Evolutionary conservation across 1,139 yeast species (phyloP).

Genomic region (Lodderomyces elongisporus): DNA sequence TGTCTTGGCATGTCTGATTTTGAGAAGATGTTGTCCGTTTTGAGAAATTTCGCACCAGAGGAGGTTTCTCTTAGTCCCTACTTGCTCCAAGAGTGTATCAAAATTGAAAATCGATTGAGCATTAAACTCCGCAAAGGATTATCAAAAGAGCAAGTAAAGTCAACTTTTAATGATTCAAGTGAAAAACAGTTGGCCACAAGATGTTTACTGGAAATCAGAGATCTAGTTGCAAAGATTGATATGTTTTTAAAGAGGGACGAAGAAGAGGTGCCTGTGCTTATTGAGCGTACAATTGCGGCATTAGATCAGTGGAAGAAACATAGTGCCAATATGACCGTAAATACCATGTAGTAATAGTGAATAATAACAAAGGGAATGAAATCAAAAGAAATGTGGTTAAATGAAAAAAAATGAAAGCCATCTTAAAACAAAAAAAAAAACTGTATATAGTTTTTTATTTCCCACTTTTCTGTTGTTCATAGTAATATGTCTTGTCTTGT

Average conservation of each 20-base stretch:
- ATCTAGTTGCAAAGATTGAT: constrained; percentile 32
- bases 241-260: constrained; percentile 28
- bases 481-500: no score
- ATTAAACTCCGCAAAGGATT: constrained; percentile 5
- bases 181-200: background rate
- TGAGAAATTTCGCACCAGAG: constrained; percentile 29
- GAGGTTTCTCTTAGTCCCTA: constrained; percentile 32
- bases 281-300: constrained; percentile 20
- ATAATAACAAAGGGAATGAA: constrained; percentile 1
- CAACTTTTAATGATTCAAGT: no score
- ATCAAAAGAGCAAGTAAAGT: constrained; percentile 1
- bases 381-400: no score
- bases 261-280: constrained; percentile 18
- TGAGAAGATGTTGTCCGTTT: constrained; percentile 15
- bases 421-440: no score
- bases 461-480: no score
- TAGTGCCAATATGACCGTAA: no score
- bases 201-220: constrained; percentile 18
- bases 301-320: constrained; percentile 23
- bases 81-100: constrained; percentile 27
- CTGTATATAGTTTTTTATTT: no score
- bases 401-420: no score
- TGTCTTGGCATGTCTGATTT: constrained; percentile 18
- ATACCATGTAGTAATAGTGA: constrained; percentile 3
- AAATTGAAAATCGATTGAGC: constrained; percentile 22